A percentile compares a stretch with the other conserved stretches of the same genome.
Conservation (phyloP, 192 early-diverging fungal species). For the Entomortierella parvispora region DNA sequence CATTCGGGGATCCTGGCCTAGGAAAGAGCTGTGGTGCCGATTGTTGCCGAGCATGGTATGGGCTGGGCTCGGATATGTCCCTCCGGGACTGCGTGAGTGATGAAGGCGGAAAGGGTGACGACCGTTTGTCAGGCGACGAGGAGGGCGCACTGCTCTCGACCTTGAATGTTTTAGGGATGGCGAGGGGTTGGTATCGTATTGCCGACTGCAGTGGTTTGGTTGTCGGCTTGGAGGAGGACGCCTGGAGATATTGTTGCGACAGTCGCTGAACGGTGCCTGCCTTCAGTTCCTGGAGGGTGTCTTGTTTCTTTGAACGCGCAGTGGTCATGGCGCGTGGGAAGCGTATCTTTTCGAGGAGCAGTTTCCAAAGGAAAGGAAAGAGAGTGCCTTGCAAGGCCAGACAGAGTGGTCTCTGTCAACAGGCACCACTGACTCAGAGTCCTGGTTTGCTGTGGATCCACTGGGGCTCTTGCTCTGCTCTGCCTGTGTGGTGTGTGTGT, state of each 20-base stretch:
- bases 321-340: slow-evolving; percentile 23
- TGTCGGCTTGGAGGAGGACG: slow-evolving; percentile 4
- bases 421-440: too few relatives aligned
- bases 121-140: neutral
- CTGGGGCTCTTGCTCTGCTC: too few relatives aligned
- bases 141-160: slow-evolving; percentile 3
- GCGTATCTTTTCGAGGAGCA: too few relatives aligned
- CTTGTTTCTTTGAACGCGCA: slow-evolving; percentile 37
- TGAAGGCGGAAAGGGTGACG: neutral
- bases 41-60: slow-evolving; percentile 26
- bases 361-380: too few relatives aligned
- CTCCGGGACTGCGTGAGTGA: neutral
- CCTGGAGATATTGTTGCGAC: slow-evolving; percentile 42
- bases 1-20: slow-evolving; percentile 17
- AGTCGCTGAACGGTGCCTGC: slow-evolving; percentile 41
- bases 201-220: slow-evolving; percentile 14
- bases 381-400: too few relatives aligned
- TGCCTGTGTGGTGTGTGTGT: too few relatives aligned
- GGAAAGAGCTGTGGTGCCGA: slow-evolving; percentile 30
- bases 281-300: slow-evolving; percentile 30
- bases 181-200: slow-evolving; percentile 24
- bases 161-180: slow-evolving; percentile 26
- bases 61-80: neutral
- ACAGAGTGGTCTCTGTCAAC: too few relatives aligned
- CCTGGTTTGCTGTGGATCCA: too few relatives aligned